These are phyloP conservation scores for Paraphaeosphaeria minitans DNA, from an alignment of 2,329 filamentous ascomycete species.

Conservation along the genomic window DNA sequence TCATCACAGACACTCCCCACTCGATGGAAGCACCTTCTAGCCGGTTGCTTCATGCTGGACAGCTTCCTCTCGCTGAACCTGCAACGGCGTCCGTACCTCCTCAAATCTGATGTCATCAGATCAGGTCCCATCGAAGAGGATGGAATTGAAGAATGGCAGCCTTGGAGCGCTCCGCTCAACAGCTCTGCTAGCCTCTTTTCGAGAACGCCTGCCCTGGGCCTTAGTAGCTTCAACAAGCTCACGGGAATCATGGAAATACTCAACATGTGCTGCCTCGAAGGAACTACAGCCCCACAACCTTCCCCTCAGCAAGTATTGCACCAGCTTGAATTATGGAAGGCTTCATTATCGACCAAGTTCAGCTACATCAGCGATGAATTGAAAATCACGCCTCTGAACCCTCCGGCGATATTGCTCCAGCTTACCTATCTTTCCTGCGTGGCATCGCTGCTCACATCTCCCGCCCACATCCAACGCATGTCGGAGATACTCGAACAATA, in stretches of 20 bases:
- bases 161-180: constrained; percentile 64
- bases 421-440: constrained; percentile 32
- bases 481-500: constrained; percentile 34
- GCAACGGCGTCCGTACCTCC: constrained; percentile 57
- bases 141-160: constrained; percentile 75
- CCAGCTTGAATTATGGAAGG: constrained; percentile 46
- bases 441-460: constrained; percentile 29
- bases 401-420: constrained; percentile 36
- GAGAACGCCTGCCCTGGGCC: constrained; percentile 46
- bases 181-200: constrained; percentile 25
- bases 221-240: constrained; percentile 61
- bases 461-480: constrained; percentile 23
- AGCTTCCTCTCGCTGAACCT: constrained; percentile 61
- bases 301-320: constrained; percentile 42
- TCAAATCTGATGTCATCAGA: constrained; percentile 53
- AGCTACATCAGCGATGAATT: constrained; percentile 24
- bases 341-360: constrained; percentile 31
- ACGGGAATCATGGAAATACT: constrained; percentile 41
- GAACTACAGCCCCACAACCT: constrained; percentile 22
- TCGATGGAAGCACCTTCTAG: constrained; percentile 51
- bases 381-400: constrained; percentile 23
- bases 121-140: constrained; percentile 64
- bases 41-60: constrained; percentile 68
- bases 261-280: constrained; percentile 14
- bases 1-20: constrained; percentile 35